A percentile compares a stretch with the other conserved stretches of the same genome.
Evolutionary conservation across 371 early-diverging fungal genomes (phyloP).

Genomic region (Mucor irregularis): DNA sequence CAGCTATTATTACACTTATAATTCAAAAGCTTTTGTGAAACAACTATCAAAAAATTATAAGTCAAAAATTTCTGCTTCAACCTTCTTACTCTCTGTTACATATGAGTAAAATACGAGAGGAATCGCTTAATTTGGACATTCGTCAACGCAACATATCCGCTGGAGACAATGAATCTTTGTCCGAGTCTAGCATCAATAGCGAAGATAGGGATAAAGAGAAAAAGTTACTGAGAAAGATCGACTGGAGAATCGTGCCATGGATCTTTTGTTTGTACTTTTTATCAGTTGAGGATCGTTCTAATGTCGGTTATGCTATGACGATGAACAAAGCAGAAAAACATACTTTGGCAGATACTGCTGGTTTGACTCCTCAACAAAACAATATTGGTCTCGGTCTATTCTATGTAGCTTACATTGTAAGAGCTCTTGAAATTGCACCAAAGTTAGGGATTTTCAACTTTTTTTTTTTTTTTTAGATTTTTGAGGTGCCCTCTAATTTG

Average conservation of each 20-base stretch:
- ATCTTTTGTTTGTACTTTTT: conserved; percentile 50
- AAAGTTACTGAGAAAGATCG: conserved; percentile 44
- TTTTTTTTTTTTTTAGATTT: conserved; percentile 19
- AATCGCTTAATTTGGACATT: conserved; percentile 3
- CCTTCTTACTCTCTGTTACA: neutral
- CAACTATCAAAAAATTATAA: neutral
- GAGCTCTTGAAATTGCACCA: too few relatives aligned
- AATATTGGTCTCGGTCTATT: conserved; percentile 51
- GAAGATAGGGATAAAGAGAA: conserved; percentile 14
- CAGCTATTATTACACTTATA: too few relatives aligned
- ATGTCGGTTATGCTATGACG: conserved; percentile 55
- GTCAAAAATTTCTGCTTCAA: neutral
- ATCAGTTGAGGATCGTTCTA: conserved; percentile 49
- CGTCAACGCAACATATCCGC: conserved; percentile 1
- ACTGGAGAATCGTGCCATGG: conserved; percentile 55
- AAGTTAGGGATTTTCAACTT: too few relatives aligned
- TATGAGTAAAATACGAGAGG: neutral
- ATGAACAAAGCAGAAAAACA: conserved; percentile 48
- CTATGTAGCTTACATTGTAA: conserved; percentile 54
- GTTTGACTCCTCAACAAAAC: conserved; percentile 35
- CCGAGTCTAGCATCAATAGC: neutral
- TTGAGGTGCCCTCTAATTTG: conserved; percentile 52
- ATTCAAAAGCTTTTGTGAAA: too few relatives aligned
- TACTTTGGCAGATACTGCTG: conserved; percentile 40
- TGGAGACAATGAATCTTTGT: neutral